A percentile compares a stretch with the other conserved stretches of the same genome.
These are phyloP conservation scores for Fraxinus quadrangulata DNA, from an alignment of 257 asterid genomes.

Conservation along the genomic window DNA sequence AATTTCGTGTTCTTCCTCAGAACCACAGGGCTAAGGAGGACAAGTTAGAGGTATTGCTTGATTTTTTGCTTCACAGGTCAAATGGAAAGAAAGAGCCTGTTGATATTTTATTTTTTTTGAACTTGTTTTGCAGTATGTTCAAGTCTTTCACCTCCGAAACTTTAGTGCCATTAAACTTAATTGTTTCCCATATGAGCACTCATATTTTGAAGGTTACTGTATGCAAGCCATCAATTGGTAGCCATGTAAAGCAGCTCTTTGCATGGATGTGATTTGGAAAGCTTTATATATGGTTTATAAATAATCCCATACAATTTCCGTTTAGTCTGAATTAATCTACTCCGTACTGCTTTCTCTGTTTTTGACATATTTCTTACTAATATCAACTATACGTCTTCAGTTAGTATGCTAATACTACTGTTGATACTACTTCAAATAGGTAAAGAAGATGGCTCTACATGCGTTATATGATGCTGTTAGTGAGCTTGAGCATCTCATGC, in stretches of 20 bases:
- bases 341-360: neutral
- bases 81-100: neutral
- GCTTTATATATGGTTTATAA: neutral
- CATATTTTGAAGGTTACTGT: neutral
- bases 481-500: slow-evolving; percentile 16
- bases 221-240: neutral
- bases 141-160: neutral
- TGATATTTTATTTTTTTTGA: neutral
- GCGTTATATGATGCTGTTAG: slow-evolving; percentile 38
- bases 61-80: neutral
- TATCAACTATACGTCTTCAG: neutral
- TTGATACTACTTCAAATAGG: slow-evolving; percentile 33
- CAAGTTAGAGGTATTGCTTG: slow-evolving; percentile 59
- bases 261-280: neutral
- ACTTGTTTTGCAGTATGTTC: neutral
- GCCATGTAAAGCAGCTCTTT: neutral
- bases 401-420: neutral
- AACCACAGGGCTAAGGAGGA: slow-evolving; percentile 67
- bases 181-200: neutral
- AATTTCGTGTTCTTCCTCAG: slow-evolving; percentile 66
- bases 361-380: neutral
- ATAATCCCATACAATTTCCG: neutral
- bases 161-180: neutral
- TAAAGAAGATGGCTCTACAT: slow-evolving; percentile 54
- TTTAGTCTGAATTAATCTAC: neutral